Evolutionary conservation across 305 asterid genomes (phyloP).

Genomic region (Fraxinus paxiana): DNA sequence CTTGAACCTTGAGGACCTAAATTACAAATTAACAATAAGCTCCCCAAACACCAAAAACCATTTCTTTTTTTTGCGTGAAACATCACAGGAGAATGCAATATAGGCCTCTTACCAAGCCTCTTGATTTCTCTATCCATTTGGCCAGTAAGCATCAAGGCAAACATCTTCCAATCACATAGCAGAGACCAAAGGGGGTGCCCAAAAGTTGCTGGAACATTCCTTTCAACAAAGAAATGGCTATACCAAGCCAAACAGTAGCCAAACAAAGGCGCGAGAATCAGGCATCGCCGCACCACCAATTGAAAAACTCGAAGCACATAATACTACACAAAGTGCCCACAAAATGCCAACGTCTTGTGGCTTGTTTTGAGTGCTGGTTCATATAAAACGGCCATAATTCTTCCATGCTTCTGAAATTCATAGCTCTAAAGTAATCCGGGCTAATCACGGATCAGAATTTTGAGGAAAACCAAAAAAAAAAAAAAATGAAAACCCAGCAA

Average conservation of each 20-base stretch:
- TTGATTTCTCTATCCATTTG: constrained; percentile 92
- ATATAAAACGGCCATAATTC: constrained; percentile 88
- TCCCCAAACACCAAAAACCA: too few species aligned
- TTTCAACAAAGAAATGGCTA: constrained; percentile 90
- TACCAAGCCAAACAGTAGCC: constrained; percentile 93
- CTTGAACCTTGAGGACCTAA: too few species aligned
- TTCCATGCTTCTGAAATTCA: constrained; percentile 89
- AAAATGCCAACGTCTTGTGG: constrained; percentile 94
- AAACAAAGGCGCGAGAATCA: constrained; percentile 60
- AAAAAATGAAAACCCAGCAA: constrained; percentile 19
- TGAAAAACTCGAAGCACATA: constrained; percentile 59
- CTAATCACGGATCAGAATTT: constrained; percentile 30
- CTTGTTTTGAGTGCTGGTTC: constrained; percentile 77
- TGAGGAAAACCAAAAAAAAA: not conserved
- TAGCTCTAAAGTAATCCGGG: constrained; percentile 23
- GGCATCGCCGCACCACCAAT: constrained; percentile 43
- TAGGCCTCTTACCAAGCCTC: constrained; percentile 96
- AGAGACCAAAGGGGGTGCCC: constrained; percentile 94
- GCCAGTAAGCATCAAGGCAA: constrained; percentile 90
- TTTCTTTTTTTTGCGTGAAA: too few species aligned
- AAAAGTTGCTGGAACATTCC: constrained; percentile 81
- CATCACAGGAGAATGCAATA: constrained; percentile 34
- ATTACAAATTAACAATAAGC: too few species aligned
- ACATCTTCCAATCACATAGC: constrained; percentile 88
- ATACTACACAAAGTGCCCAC: constrained; percentile 74